A percentile compares a stretch with the other conserved stretches of the same genome.
phyloP scores from a whole-genome alignment of 2,329 filamentous ascomycete genomes.

The Venturia carpophila region DNA sequence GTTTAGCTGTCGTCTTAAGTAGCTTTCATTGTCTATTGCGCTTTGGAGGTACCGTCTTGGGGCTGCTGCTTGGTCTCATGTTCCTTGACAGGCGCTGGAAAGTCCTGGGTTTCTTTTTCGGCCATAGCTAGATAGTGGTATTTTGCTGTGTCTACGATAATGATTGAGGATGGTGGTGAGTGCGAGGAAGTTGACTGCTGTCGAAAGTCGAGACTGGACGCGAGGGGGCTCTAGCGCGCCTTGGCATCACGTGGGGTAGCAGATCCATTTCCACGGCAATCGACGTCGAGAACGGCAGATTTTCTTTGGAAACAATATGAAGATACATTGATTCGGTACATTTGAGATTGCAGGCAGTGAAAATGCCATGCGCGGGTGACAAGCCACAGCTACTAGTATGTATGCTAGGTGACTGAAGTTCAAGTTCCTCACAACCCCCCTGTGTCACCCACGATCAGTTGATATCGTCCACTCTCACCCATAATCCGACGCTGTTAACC shows the following conservation, averaged over 20 bases:
- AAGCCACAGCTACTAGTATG: not conserved
- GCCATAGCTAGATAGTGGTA: not conserved
- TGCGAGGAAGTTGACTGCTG: not conserved
- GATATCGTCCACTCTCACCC: not conserved
- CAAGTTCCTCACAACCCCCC: not conserved
- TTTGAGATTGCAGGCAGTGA: too few species aligned
- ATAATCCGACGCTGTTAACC: not conserved
- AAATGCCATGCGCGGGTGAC: too few species aligned
- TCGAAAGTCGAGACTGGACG: not conserved
- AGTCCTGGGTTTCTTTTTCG: not conserved
- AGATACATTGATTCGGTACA: too few species aligned
- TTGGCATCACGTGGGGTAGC: not conserved
- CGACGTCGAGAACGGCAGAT: too few species aligned
- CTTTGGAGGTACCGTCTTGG: slow-evolving; percentile 10
- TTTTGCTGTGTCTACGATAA: slow-evolving; percentile 2
- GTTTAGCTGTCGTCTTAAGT: slow-evolving; percentile 13
- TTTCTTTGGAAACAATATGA: too few species aligned
- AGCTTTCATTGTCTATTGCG: slow-evolving; percentile 11
- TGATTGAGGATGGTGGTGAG: slow-evolving; percentile 1
- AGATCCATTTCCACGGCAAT: too few species aligned
- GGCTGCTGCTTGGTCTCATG: slow-evolving; percentile 3
- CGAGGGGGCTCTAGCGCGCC: not conserved
- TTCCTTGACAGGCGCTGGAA: not conserved
- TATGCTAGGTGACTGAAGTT: not conserved
- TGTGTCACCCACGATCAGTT: not conserved